These are phyloP conservation scores for Ajuga reptans DNA, from an alignment of 305 asterid species.

Conservation along the genomic window DNA sequence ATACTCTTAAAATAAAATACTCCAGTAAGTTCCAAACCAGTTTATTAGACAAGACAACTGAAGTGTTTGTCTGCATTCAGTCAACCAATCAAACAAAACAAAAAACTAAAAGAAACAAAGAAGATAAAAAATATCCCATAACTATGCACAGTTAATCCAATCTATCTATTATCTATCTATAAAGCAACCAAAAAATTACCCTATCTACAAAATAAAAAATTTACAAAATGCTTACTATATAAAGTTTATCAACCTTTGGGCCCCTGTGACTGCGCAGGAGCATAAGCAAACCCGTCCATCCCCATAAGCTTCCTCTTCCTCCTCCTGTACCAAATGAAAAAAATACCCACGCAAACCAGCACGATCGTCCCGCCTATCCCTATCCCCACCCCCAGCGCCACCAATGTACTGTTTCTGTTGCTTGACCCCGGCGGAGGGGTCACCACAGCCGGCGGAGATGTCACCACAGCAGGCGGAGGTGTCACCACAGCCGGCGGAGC, in stretches of 20 bases:
- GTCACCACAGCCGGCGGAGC: slow-evolving; percentile 5
- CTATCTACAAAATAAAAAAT: not conserved
- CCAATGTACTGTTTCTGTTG: slow-evolving; percentile 28
- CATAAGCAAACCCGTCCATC: slow-evolving; percentile 27
- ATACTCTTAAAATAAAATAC: not conserved
- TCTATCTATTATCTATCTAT: not conserved
- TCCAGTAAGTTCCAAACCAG: not conserved
- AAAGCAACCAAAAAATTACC: not conserved
- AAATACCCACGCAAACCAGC: slow-evolving; percentile 57
- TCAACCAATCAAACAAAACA: not conserved
- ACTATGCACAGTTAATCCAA: not conserved
- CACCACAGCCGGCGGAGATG: not conserved
- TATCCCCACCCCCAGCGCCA: slow-evolving; percentile 74
- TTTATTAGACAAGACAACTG: not conserved
- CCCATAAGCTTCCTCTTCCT: slow-evolving; percentile 43
- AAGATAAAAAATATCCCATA: not conserved
- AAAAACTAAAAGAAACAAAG: no score
- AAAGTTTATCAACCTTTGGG: slow-evolving; percentile 40
- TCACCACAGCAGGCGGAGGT: no score
- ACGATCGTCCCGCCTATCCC: slow-evolving; percentile 72
- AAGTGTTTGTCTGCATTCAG: slow-evolving; percentile 16
- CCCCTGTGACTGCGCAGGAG: slow-evolving; percentile 26
- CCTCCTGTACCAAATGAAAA: slow-evolving; percentile 57
- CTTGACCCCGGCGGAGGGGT: slow-evolving; percentile 21
- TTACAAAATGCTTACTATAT: not conserved